Base-by-base conservation (phyloP, 805 yeast genomes). In the Zygosaccharomyces lentus region DNA sequence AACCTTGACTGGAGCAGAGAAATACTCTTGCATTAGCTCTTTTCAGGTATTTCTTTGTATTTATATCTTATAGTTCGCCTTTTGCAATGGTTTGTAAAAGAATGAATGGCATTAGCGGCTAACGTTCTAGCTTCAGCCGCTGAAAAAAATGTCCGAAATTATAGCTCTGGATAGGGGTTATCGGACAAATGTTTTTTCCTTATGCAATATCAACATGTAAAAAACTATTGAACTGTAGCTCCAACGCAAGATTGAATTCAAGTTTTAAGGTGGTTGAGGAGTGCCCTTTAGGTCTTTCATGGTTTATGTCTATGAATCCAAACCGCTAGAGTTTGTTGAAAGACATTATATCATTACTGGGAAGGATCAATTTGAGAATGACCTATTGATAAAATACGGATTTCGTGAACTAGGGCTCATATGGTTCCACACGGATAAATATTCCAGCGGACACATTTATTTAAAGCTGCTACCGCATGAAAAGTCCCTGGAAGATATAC, bases 341-440 rank as follows among this genome's bases (percentile, higher is more conserved):
- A 48, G 56, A 2, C 55, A 64, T 40, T 50, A 48, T 32, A 45
- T 66, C 6, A 43, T 61, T 54, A 80, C 83, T 81, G 95, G 95
- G 3, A 80, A 75, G 56, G 86, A 87, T 61, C 84, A 84, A 62
- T 70, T 73, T 43, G 95, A 87, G 65, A 86, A 80, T 53, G 84
- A 78, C 54, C 64, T 68, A 19, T 61, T 81, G 43, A 76, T 86
- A 46, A 80, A 78, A 58, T 75, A 78, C 54, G 86, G 90, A 0
- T 74, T 76, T 50, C 80, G 79, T 21, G 76, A 76, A 47, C 82
- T 84, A 59, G 55, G 58, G 26, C 55, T 57, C 25, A 67, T 84
- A 3, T 86, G 95, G 91, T 86, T 87, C 58, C 95, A 85, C 62
- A 88, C 83, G 6, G 90, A 84, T 53, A 82, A 81, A 52, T 70